These are phyloP conservation scores for Lasiodiplodia gonubiensis DNA, from an alignment of 2,329 filamentous ascomycete genomes.

Conservation along the genomic window DNA sequence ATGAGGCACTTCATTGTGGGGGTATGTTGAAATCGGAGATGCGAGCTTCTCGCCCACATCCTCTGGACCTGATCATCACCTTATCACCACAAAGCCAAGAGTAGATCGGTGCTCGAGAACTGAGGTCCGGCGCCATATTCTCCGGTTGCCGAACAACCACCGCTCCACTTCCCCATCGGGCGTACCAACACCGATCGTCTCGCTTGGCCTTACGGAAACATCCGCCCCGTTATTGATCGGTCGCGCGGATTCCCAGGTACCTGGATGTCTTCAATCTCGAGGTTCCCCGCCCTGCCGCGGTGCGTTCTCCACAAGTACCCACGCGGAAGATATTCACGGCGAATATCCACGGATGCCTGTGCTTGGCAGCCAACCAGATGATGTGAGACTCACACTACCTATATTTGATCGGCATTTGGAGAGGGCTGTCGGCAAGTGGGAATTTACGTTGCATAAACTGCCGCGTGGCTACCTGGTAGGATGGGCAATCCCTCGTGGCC, in stretches of 20 bases:
- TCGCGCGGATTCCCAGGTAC: neutral
- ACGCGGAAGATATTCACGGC: slow-evolving; percentile 4
- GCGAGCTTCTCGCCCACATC: neutral
- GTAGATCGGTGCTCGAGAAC: neutral
- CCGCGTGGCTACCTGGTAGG: neutral
- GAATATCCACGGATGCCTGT: neutral
- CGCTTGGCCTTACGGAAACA: neutral
- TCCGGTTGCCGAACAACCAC: slow-evolving; percentile 2
- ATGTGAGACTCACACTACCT: neutral
- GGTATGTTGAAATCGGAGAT: neutral
- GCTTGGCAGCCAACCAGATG: neutral
- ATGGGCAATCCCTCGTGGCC: neutral
- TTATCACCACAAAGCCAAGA: neutral
- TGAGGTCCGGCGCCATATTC: slow-evolving; percentile 1
- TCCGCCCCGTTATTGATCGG: neutral
- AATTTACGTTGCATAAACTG: neutral
- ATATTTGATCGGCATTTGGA: too few species aligned
- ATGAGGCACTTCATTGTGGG: slow-evolving; percentile 12
- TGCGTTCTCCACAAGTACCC: neutral
- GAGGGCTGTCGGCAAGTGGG: too few species aligned
- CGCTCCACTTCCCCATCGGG: neutral
- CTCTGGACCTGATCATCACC: neutral
- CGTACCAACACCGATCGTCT: neutral
- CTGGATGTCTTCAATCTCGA: neutral
- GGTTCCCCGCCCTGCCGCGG: neutral